phyloP scores from a whole-genome alignment of 2,329 filamentous ascomycete genomes.

The Beauveria brongniartii region DNA sequence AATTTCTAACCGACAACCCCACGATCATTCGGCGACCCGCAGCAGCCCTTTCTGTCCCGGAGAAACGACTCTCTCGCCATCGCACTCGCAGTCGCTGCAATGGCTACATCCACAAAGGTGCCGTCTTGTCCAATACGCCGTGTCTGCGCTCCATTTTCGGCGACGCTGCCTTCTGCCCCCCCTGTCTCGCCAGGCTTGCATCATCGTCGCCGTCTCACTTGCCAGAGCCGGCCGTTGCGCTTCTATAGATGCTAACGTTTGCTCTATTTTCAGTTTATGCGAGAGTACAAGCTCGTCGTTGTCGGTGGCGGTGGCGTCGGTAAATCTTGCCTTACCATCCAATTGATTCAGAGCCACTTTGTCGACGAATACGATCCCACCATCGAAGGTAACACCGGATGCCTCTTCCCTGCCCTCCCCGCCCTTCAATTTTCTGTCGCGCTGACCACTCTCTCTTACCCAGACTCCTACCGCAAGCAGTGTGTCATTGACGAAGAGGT shows the following conservation, averaged over 20 bases:
- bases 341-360: constrained; percentile 92
- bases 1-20: constrained; percentile 4
- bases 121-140: not conserved
- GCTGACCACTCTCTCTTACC: not conserved
- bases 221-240: too few species aligned
- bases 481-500: constrained; percentile 98
- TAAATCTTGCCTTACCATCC: constrained; percentile 98
- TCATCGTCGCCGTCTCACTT: too few species aligned
- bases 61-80: not conserved
- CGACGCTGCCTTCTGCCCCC: not conserved
- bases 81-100: constrained; percentile 5
- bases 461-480: constrained; percentile 99
- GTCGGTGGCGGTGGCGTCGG: constrained; percentile 97
- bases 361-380: constrained; percentile 99
- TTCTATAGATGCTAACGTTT: not conserved
- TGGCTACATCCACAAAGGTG: constrained; percentile 13
- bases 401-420: not conserved
- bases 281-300: constrained; percentile 94
- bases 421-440: not conserved
- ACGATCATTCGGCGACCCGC: constrained; percentile 9
- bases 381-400: constrained; percentile 73
- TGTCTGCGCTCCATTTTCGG: not conserved
- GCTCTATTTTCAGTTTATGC: constrained; percentile 54
- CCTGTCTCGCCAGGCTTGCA: too few species aligned
- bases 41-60: constrained; percentile 1